Evolutionary conservation across 2,329 filamentous ascomycete species (phyloP), one percentile per base, ranked within the genome.

Genomic region (Trichoderma afroharzianum): DNA sequence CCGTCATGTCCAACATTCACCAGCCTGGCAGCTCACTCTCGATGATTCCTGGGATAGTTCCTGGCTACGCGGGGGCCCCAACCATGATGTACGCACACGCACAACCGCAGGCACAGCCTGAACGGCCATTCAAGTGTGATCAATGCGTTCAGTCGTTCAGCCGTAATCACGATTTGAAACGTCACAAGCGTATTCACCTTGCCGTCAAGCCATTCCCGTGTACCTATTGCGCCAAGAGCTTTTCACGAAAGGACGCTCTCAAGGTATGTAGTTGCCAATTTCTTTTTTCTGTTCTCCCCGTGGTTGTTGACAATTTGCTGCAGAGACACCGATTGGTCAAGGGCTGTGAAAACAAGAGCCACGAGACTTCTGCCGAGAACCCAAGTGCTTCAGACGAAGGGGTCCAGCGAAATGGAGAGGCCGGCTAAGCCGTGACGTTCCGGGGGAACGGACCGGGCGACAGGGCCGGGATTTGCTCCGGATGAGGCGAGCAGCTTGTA

Each of bases 161-260:
- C 81, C 88, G 96, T 5, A 98, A 98, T 75, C 96, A 98, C 79
- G 96, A 98, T 78, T 82, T 98, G 76, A 99, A 99, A 83, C 88
- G 96, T 66, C 96, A 99, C 81, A 97, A 97, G 85, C 86, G 94
- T 63, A 98, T 98, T 72, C 96, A 99, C 81, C 83, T 98, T 71
- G 93, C 94, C 0, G 93, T 98, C 53, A 99, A 99, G 85, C 96
- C 96, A 0, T 98, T 95, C 80, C 95, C 95, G 0, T 99, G 96
- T 80, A 89, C 85, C 7, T 92, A 92, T 78, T 99, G 96, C 80
- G 94, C 97, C 73, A 98, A 98, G 88, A 96, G 93, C 79, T 99
- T 99, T 78, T 98, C 95, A 3, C 88, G 96, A 72, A 98, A 98
- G 80, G 96, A 98, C 81, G 96, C 96, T 11, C 85, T 99, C 33